Percentiles rank a stretch among this genome's conserved stretches.
Conservation (phyloP, 768 basidiomycete genomes). For the Cyathus striatus region DNA sequence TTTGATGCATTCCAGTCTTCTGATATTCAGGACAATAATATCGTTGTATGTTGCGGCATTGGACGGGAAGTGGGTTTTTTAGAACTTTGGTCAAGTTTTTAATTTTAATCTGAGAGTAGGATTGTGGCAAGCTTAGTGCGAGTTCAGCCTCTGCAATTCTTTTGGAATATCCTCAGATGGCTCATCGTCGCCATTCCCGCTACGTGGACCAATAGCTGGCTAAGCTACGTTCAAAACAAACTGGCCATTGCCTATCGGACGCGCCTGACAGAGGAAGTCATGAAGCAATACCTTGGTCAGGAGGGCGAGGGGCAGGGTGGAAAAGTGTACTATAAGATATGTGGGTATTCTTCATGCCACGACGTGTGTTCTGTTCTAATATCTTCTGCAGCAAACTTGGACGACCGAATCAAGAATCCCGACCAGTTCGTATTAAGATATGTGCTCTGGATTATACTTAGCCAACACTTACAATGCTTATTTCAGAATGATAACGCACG, state of each 20-base stretch:
- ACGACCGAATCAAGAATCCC: slow-evolving; percentile 93
- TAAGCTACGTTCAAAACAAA: slow-evolving; percentile 91
- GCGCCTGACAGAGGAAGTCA: slow-evolving; percentile 76
- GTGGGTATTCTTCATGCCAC: slow-evolving; percentile 32
- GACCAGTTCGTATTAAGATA: slow-evolving; percentile 76
- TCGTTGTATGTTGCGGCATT: slow-evolving; percentile 92
- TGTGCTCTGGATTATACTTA: neutral
- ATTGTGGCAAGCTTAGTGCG: slow-evolving; percentile 95
- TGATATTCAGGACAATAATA: slow-evolving; percentile 86
- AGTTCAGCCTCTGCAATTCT: slow-evolving; percentile 72
- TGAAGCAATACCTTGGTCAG: slow-evolving; percentile 80
- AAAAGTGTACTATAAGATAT: slow-evolving; percentile 91
- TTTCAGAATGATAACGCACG: slow-evolving; percentile 86
- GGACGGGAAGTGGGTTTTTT: slow-evolving; percentile 67
- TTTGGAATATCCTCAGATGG: slow-evolving; percentile 86
- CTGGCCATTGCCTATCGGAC: slow-evolving; percentile 86
- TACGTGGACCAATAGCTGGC: slow-evolving; percentile 90
- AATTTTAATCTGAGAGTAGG: slow-evolving; percentile 29
- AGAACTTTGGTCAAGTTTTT: neutral
- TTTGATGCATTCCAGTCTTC: slow-evolving; percentile 81
- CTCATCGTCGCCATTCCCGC: slow-evolving; percentile 88
- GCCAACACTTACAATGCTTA: slow-evolving; percentile 7
- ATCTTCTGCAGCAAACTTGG: slow-evolving; percentile 72
- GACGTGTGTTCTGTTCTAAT: neutral
- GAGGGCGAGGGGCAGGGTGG: slow-evolving; percentile 59